A percentile compares a stretch with the other conserved stretches of the same genome.
phyloP scores from a whole-genome alignment of 208 protist genomes.

The Entamoeba histolytica region DNA sequence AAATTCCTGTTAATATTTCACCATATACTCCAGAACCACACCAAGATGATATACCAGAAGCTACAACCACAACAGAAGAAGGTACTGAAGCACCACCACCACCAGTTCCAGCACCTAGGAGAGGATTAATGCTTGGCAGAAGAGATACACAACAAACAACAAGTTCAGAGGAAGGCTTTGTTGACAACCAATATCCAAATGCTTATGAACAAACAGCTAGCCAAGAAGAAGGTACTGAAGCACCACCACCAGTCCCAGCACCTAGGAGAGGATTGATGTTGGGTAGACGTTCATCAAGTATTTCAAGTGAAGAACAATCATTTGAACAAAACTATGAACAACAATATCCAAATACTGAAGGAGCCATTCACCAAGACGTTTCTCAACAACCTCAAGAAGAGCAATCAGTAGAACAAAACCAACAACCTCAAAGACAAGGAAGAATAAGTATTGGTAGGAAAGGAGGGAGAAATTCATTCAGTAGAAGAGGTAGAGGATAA shows the following conservation, averaged over 20 bases:
- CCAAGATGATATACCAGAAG: not conserved
- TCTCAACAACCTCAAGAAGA: no score
- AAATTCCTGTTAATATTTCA: not conserved
- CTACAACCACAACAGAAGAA: not conserved
- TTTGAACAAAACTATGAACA: not conserved
- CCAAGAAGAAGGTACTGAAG: not conserved
- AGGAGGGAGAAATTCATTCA: no score
- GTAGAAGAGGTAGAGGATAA: no score
- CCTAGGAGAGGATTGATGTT: no score
- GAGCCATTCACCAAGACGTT: not conserved
- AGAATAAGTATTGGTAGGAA: no score
- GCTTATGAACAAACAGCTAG: not conserved
- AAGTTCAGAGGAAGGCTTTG: not conserved
- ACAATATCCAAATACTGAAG: not conserved
- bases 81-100: not conserved
- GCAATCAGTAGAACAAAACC: no score
- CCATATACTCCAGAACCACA: not conserved
- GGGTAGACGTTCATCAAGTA: no score
- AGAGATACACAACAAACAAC: not conserved
- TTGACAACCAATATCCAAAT: not conserved
- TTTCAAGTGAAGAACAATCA: not conserved
- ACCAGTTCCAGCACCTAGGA: not conserved
- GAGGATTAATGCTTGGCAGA: not conserved
- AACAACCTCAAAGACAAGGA: no score
- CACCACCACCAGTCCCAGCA: not conserved